These are phyloP conservation scores for Trametes coccinea DNA, from an alignment of 768 basidiomycete species.

Conservation along the genomic window DNA sequence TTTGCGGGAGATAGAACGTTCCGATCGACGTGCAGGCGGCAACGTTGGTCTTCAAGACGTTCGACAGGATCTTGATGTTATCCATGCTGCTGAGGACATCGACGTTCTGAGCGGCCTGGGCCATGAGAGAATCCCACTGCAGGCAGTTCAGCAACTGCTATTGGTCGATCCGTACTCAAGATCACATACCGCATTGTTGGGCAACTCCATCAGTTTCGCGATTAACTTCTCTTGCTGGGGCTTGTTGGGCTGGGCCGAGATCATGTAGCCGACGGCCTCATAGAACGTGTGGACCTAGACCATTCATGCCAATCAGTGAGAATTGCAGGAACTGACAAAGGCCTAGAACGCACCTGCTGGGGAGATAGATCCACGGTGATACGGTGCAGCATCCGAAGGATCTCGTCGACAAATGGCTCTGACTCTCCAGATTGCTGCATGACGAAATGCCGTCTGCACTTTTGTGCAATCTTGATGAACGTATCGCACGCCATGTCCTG, in stretches of 20 bases:
- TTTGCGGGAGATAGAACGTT: constrained; percentile 95
- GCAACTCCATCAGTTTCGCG: constrained; percentile 92
- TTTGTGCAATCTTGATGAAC: constrained; percentile 99
- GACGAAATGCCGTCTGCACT: constrained; percentile 96
- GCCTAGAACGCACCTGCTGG: constrained; percentile 54
- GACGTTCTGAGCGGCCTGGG: constrained; percentile 88
- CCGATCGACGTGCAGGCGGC: constrained; percentile 97
- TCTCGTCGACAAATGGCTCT: constrained; percentile 98
- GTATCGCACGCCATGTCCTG: constrained; percentile 99
- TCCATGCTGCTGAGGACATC: constrained; percentile 89
- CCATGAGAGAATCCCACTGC: constrained; percentile 97
- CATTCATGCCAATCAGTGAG: neutral
- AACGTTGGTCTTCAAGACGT: constrained; percentile 98
- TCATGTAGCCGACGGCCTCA: constrained; percentile 99
- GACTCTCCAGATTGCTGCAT: constrained; percentile 97
- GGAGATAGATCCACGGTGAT: constrained; percentile 95
- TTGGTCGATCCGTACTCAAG: neutral
- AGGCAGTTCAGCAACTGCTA: neutral
- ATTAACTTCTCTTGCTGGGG: constrained; percentile 95
- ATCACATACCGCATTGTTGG: constrained; percentile 87
- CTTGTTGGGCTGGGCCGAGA: constrained; percentile 97
- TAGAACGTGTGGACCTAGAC: constrained; percentile 91
- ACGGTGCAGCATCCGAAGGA: constrained; percentile 84
- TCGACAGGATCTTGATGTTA: constrained; percentile 95
- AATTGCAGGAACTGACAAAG: neutral